Base-by-base conservation (phyloP, 2,329 filamentous ascomycete species). In the Grosmannia serpens region DNA sequence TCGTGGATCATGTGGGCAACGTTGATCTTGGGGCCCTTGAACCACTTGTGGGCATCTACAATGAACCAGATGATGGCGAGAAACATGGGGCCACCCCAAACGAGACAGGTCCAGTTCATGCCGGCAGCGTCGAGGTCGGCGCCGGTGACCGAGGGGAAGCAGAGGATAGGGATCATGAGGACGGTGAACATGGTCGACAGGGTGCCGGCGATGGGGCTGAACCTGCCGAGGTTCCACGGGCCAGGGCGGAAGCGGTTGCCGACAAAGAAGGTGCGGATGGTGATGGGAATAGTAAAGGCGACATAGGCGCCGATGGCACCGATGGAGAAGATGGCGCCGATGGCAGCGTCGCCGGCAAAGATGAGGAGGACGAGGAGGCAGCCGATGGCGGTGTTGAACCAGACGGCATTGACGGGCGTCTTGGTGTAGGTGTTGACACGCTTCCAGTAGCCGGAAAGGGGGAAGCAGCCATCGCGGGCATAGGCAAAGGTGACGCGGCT, bases 401-500 rank as follows among this genome's bases (percentile, higher is more conserved):
- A 84, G 13, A 88, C 85, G 0, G 85, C 84, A 65, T 87, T 88
- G 55, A 87, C 84, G 0, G 86, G 86, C 0, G 86, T 88, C 56
- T 77, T 70, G 2, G 86, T 88, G 64, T 70, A 67, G 1, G 66
- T 64, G 70, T 88, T 85, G 55, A 88, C 84, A 27, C 71, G 67
- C 65, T 81, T 82, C 74, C 83, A 84, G 65, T 77, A 75, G 0
- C 70, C 70, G 6, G 80, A 84, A 7, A 81, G 66, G 0, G 85
- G 85, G 66, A 89, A 86, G 67, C 83, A 86, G 64, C 82, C 85
- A 65, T 89, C 86, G 38, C 86, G 82, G 22, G 86, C 85, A 69
- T 89, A 89, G 20, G 85, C 86, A 65, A 86, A 89, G 1, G 84
- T 86, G 51, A 88, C 85, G 53, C 86, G 78, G 26, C 81, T 85